Conservation (phyloP, 108 stramenopile genomes). For the Cyclostephanos tholiformis region DNA sequence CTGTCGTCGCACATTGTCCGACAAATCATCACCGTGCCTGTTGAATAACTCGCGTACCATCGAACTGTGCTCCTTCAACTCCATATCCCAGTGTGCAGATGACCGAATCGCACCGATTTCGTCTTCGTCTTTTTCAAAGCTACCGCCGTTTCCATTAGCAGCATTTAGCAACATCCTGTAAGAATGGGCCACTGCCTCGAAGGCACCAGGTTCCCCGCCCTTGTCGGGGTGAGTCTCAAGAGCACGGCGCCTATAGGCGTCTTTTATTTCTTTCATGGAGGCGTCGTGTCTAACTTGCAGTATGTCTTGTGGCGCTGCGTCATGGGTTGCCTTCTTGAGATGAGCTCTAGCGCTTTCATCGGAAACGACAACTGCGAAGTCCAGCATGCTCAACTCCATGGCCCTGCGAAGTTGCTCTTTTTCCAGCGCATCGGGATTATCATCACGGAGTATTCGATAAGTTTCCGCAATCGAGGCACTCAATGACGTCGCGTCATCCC, state of each 20-base stretch:
- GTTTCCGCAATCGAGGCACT: conserved; percentile 53
- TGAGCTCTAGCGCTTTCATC: conserved; percentile 5
- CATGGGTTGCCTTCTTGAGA: neutral
- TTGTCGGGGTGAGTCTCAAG: conserved; percentile 63
- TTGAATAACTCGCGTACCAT: conserved; percentile 61
- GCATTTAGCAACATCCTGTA: conserved; percentile 43
- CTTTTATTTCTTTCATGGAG: conserved; percentile 42
- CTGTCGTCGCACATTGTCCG: conserved; percentile 41
- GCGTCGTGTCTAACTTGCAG: conserved; percentile 27
- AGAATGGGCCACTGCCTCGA: conserved; percentile 37
- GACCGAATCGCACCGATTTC: conserved; percentile 18
- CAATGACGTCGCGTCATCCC: conserved; percentile 30
- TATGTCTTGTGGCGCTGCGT: conserved; percentile 40
- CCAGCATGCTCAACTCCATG: conserved; percentile 66
- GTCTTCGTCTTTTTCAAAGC: conserved; percentile 12
- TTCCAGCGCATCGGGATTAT: conserved; percentile 57
- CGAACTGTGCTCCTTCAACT: conserved; percentile 57
- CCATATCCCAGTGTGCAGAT: conserved; percentile 62
- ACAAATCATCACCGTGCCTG: conserved; percentile 53
- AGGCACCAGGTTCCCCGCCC: conserved; percentile 52
- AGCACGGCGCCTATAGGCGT: conserved; percentile 55
- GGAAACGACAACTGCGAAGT: conserved; percentile 55
- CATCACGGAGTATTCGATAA: conserved; percentile 40
- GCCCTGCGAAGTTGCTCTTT: conserved; percentile 55
- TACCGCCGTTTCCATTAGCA: conserved; percentile 15